These are phyloP conservation scores for Parathielavia appendiculata DNA, from an alignment of 495 filamentous ascomycete species.

Conservation along the genomic window DNA sequence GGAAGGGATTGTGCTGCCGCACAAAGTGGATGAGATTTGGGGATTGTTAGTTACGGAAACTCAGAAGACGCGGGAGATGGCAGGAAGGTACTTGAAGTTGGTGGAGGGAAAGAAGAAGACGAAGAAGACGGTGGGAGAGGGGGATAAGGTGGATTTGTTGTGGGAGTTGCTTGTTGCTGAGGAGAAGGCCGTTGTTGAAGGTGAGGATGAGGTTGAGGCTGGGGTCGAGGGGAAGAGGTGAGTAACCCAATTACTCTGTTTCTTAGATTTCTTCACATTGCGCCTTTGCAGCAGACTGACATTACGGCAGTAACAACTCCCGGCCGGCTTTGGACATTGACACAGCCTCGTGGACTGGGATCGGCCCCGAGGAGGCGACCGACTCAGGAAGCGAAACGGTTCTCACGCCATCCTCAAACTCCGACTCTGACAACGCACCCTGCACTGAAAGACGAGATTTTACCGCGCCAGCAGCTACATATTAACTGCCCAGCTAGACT, in stretches of 20 bases:
- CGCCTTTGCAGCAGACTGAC: no score
- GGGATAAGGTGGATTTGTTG: background rate
- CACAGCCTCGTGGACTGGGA: no score
- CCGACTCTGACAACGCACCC: background rate
- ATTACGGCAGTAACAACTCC: no score
- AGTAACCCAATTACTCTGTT: no score
- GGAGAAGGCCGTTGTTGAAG: background rate
- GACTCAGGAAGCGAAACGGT: background rate
- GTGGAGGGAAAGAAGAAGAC: background rate
- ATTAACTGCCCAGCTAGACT: no score
- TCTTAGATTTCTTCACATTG: no score
- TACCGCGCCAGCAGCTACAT: no score
- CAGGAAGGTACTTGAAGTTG: background rate
- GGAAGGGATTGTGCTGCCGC: no score
- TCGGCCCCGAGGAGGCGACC: no score
- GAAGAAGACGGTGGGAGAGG: background rate
- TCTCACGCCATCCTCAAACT: background rate
- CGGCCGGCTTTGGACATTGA: no score
- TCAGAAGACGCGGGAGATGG: background rate
- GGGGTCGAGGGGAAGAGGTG: background rate
- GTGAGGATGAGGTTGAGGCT: background rate
- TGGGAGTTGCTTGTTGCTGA: conserved; percentile 3
- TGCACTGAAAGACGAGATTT: no score
- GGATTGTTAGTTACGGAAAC: background rate
- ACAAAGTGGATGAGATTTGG: background rate